Conservation (phyloP, 1,139 yeast species). For the Nakaseomyces kungkrabaensis region DNA sequence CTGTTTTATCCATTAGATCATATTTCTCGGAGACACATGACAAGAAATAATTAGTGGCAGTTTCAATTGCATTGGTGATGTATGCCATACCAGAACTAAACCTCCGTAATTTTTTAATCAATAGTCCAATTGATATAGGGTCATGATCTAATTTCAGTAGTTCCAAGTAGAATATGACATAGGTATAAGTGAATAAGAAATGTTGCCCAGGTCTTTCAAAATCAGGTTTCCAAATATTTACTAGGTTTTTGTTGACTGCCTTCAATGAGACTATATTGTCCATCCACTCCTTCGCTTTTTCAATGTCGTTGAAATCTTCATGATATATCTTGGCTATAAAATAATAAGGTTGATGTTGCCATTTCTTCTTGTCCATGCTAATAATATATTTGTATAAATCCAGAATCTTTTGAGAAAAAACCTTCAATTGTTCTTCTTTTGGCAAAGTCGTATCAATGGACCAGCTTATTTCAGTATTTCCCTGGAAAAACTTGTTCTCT, state of each 20-base stretch:
- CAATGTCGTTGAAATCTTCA: conserved; percentile 43
- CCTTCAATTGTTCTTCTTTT: conserved; percentile 8
- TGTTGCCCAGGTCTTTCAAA: conserved; percentile 89
- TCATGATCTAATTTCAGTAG: conserved; percentile 48
- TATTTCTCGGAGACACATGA: conserved; percentile 14
- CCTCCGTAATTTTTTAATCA: conserved; percentile 63
- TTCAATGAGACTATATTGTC: conserved; percentile 53
- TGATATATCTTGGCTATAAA: conserved; percentile 56
- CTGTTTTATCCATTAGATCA: conserved; percentile 21
- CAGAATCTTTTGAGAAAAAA: conserved; percentile 30
- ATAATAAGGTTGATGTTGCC: conserved; percentile 85
- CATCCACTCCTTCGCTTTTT: conserved; percentile 57
- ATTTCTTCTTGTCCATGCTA: conserved; percentile 63
- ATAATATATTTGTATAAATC: conserved; percentile 35
- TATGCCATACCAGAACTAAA: conserved; percentile 61
- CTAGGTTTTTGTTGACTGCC: conserved; percentile 59
- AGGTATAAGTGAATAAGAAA: conserved; percentile 65
- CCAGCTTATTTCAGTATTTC: conserved; percentile 18
- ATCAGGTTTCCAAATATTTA: conserved; percentile 91
- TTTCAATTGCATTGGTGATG: conserved; percentile 22
- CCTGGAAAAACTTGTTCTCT: conserved; percentile 30
- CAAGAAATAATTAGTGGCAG: conserved; percentile 18
- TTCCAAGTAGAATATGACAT: conserved; percentile 53
- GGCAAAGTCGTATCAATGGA: conserved; percentile 8
- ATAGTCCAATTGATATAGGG: conserved; percentile 45